Evolutionary conservation across 2,329 filamentous ascomycete genomes (phyloP), one percentile per base, ranked within the genome.

Genomic region (Fusarium globosum): DNA sequence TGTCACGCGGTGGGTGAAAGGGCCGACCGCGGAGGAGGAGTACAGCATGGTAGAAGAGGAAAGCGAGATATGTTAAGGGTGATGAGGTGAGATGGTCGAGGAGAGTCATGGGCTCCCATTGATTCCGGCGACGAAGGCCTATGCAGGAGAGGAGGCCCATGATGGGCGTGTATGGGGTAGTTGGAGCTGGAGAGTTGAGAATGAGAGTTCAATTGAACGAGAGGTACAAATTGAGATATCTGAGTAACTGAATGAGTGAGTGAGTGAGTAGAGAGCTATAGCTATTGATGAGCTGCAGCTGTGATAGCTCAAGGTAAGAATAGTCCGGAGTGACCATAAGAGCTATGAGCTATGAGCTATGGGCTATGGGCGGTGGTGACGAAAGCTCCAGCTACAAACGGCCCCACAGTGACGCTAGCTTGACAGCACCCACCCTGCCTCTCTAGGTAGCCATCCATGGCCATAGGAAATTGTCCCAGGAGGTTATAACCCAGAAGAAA

Each of bases 1-100:
- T 85, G 62, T 86, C 84, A 38, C 85, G 84, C 5, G 90, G 87
- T 16, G 91, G 89, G 21, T 81, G 85, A 74, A 90, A 89, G 2
- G 93, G 90, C 16, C 86, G 81, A 4, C 93, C 92, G 35, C 94
- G 92, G 7, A 97, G 87, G 76, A 86, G 85, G 41, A 92, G 88
- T 63, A 96, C 83, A 53, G 92, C 60, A 65, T 86, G 84, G 83
- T 95, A 93, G 68, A 94, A 78, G 45, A 88, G 85, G 68, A 88
- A 86, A 69, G 92, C 85, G 62, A 93, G 76, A 49, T 89, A 88
- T 68, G 90, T 89, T 14, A 96, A 83, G 10, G 94, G 94, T 14
- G 93, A 94, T 52, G 87, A 83, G 67, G 95, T 83, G 42, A 95
- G 79, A 72, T 89, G 88, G 80, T 93, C 90, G 57, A 92, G 83